Conservation (phyloP, 768 basidiomycete genomes). For the Suillus subalutaceus region DNA sequence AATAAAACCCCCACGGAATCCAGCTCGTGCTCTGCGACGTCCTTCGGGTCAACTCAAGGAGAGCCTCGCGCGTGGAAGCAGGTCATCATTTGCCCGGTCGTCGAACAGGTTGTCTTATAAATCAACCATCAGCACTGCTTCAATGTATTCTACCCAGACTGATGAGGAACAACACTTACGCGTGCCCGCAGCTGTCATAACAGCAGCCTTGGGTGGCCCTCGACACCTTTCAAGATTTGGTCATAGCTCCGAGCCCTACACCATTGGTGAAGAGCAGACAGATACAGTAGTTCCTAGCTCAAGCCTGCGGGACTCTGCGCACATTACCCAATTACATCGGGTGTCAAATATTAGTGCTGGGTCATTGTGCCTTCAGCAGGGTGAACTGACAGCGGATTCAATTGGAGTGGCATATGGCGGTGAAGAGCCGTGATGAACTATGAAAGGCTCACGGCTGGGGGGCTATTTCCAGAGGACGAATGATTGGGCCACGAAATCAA, state of each 20-base stretch:
- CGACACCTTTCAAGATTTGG: conserved; percentile 20
- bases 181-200: conserved; percentile 36
- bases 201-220: conserved; percentile 39
- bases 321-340: conserved; percentile 21
- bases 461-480: not conserved
- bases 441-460: not conserved
- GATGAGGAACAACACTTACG: conserved; percentile 38
- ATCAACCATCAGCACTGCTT: conserved; percentile 37
- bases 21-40: not conserved
- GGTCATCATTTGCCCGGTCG: not conserved
- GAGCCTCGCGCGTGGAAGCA: not conserved
- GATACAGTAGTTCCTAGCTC: conserved; percentile 4
- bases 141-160: conserved; percentile 41
- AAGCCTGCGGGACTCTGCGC: not conserved
- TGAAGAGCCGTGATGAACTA: conserved; percentile 19
- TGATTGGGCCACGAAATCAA: not conserved
- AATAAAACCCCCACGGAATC: not conserved
- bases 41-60: not conserved
- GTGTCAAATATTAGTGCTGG: conserved; percentile 33
- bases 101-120: conserved; percentile 14
- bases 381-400: conserved; percentile 15
- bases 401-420: conserved; percentile 32
- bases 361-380: conserved; percentile 22
- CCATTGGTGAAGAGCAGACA: conserved; percentile 10
- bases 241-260: conserved; percentile 21